These are phyloP conservation scores for Podosphaera aphanis DNA, from an alignment of 2,329 filamentous ascomycete species.

Conservation along the genomic window DNA sequence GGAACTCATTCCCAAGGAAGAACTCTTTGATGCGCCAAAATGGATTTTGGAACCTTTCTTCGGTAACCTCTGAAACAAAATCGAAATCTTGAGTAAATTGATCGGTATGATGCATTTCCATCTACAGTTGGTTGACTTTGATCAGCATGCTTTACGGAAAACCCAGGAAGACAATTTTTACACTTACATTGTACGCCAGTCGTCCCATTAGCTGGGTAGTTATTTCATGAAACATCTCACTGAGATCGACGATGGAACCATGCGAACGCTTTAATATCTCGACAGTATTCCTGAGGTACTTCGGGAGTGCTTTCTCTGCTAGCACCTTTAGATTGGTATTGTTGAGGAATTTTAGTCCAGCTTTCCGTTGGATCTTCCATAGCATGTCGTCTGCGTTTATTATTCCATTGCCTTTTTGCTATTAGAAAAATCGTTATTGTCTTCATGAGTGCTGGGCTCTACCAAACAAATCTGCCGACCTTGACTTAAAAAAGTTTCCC, in stretches of 20 bases:
- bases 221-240: constrained; percentile 36
- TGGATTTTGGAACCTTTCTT: constrained; percentile 41
- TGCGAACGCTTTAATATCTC: constrained; percentile 16
- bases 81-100: constrained; percentile 38
- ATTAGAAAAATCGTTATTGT: constrained; percentile 1
- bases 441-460: constrained; percentile 3
- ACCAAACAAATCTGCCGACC: constrained; percentile 39
- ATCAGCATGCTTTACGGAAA: background rate
- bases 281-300: constrained; percentile 24
- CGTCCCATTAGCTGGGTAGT: constrained; percentile 43
- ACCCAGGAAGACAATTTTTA: too few relatives aligned
- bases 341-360: constrained; percentile 34
- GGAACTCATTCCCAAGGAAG: constrained; percentile 25
- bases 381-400: constrained; percentile 42
- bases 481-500: constrained; percentile 34
- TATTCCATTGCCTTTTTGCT: constrained; percentile 29
- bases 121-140: constrained; percentile 17
- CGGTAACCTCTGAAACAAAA: constrained; percentile 33
- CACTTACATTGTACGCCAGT: constrained; percentile 36
- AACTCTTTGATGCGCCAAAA: constrained; percentile 35
- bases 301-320: constrained; percentile 31
- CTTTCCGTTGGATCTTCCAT: constrained; percentile 39
- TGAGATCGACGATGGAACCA: constrained; percentile 25
- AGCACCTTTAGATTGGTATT: constrained; percentile 31
- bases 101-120: constrained; percentile 40